phyloP scores from a whole-genome alignment of 2,329 filamentous ascomycete species.

The Fusarium foetens region DNA sequence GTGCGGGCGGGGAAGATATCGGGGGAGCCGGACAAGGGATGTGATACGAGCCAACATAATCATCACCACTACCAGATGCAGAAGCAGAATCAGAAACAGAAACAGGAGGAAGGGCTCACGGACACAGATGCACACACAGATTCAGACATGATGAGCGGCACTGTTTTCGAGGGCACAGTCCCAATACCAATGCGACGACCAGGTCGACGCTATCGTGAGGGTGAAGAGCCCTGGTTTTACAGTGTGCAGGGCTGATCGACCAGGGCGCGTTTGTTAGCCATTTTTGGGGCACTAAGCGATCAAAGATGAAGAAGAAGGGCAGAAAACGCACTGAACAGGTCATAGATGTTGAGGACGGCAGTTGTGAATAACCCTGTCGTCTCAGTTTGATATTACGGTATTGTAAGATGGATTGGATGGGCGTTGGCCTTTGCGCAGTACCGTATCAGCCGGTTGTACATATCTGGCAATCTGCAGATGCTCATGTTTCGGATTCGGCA shows the following conservation, averaged over 20 bases:
- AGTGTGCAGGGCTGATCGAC: constrained; percentile 39
- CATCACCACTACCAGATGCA: constrained; percentile 1
- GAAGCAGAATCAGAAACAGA: constrained; percentile 11
- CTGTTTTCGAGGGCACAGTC: constrained; percentile 63
- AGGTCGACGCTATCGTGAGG: constrained; percentile 58
- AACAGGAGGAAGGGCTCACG: constrained; percentile 17
- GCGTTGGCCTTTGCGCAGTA: constrained; percentile 23
- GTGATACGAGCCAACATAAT: constrained; percentile 31
- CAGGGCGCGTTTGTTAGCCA: constrained; percentile 23
- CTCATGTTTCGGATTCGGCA: constrained; percentile 18
- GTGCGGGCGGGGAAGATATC: constrained; percentile 31
- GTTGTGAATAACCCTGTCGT: constrained; percentile 20
- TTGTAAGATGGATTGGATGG: constrained; percentile 4
- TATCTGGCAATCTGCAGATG: constrained; percentile 6
- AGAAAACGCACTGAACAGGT: constrained; percentile 3
- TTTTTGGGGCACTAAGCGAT: constrained; percentile 13
- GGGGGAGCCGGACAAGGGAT: constrained; percentile 33
- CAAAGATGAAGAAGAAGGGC: constrained; percentile 5
- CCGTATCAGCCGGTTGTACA: not conserved
- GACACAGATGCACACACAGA: constrained; percentile 35
- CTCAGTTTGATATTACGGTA: constrained; percentile 1
- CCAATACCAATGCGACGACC: constrained; percentile 74
- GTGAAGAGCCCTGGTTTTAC: constrained; percentile 58
- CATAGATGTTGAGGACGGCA: constrained; percentile 23
- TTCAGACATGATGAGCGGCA: not conserved